Percentiles rank a stretch among this genome's conserved stretches.
phyloP scores from a whole-genome alignment of 2,329 filamentous ascomycete species.

The Neonectria sp. region DNA sequence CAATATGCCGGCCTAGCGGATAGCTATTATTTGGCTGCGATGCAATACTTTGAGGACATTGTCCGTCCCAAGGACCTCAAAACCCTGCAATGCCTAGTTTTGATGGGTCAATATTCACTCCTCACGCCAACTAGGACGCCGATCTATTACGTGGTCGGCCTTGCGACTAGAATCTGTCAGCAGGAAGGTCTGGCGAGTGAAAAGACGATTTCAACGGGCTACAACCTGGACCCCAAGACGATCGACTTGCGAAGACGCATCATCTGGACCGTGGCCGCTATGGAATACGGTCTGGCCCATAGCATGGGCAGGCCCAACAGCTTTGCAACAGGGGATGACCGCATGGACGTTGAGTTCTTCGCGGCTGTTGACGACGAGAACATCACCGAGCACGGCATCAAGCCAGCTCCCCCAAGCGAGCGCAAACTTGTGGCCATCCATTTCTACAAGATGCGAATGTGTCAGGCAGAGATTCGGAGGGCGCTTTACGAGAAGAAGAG shows the following conservation, averaged over 20 bases:
- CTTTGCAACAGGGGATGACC: slow-evolving; percentile 85
- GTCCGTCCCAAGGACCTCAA: slow-evolving; percentile 91
- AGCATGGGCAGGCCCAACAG: slow-evolving; percentile 89
- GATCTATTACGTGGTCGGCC: slow-evolving; percentile 92
- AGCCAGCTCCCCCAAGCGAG: slow-evolving; percentile 79
- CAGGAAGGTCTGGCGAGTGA: slow-evolving; percentile 91
- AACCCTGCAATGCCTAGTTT: slow-evolving; percentile 88
- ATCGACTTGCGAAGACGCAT: slow-evolving; percentile 91
- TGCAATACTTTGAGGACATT: slow-evolving; percentile 86
- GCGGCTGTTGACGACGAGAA: slow-evolving; percentile 85
- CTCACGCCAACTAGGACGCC: slow-evolving; percentile 93
- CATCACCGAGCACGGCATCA: slow-evolving; percentile 84
- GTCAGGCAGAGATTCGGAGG: slow-evolving; percentile 90
- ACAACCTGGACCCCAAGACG: slow-evolving; percentile 77
- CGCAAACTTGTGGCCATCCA: slow-evolving; percentile 94
- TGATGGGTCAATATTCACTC: slow-evolving; percentile 93
- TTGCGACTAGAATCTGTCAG: slow-evolving; percentile 90
- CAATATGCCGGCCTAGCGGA: slow-evolving; percentile 95
- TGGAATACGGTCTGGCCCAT: slow-evolving; percentile 91
- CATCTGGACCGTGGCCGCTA: slow-evolving; percentile 89
- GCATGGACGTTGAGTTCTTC: slow-evolving; percentile 90
- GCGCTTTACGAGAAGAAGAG: slow-evolving; percentile 89
- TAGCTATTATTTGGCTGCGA: slow-evolving; percentile 92
- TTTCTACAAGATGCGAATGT: slow-evolving; percentile 90
- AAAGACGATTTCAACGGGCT: slow-evolving; percentile 81